Evolutionary conservation across 78 protist genomes (phyloP), one percentile per base, ranked within the genome.

Genomic region (Mantamonas sphyraenae): DNA sequence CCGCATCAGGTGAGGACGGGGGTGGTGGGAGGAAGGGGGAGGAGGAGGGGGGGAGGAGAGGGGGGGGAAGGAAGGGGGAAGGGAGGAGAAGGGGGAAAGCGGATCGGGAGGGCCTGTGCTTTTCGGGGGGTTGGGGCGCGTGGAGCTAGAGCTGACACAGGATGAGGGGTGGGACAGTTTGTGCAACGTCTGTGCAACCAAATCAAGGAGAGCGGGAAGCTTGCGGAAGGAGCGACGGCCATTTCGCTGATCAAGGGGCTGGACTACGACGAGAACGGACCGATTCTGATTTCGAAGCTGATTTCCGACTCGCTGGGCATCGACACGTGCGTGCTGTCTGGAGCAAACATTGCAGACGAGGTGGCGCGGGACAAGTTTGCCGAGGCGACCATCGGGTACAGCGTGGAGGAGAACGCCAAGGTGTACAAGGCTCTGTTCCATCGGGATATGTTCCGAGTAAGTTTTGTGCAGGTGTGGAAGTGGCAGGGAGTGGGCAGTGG

Each of bases 291-390:
- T 45, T 75, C 83, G 8, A 71, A 75, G 47, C 38, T 76, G 47
- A 64, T 85, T 70, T 57, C 31, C 26, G 67, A 65, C 19, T 30
- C n/a, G 31, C 73, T 85, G 3, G 24, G 34, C 33, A 74, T 73
- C 38, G 66, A 22, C 30, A 17, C 8, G 31, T 2, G 57, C 39
- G 85, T 77, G 26, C 68, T 85, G 57, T 71, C 71, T 78, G 90
- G 90, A 47, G 90, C 90, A 47, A 85, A 85, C 74, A 71, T 85
- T 14, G 90, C 90, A 1, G 24, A 50, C 57, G 90, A 85, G 73
- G 76, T 85, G 14, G 86, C 80, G 38, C 40, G n/a, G 40, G 90
- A 34, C 20, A 8, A 63, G 38, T 82, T 85, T 30, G 61, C 76
- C 71, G 90, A 85, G 81, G 60, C 84, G 33, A 85, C 90, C 5